Evolutionary conservation across 2,329 filamentous ascomycete species (phyloP).

Genomic region (Aspergillus neotritici): DNA sequence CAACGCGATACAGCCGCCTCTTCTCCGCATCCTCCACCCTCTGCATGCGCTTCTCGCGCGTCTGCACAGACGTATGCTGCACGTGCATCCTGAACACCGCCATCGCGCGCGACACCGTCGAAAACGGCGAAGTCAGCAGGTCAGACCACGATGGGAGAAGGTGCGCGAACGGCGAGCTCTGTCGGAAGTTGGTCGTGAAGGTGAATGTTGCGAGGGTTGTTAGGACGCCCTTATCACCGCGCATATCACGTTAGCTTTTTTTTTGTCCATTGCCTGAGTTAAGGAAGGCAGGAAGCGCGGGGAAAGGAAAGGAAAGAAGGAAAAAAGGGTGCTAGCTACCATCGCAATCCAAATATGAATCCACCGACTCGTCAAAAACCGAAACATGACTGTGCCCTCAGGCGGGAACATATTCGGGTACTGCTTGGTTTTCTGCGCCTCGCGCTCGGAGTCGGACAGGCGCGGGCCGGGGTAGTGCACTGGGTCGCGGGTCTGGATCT

Average conservation of each 20-base stretch:
- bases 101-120: conserved; percentile 59
- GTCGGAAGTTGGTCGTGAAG: conserved; percentile 71
- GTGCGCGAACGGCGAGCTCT: conserved; percentile 71
- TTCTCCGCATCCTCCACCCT: conserved; percentile 83
- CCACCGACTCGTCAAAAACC: conserved; percentile 70
- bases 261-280: too few relatives aligned
- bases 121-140: conserved; percentile 63
- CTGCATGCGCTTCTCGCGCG: conserved; percentile 64
- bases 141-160: conserved; percentile 67
- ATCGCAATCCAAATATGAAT: conserved; percentile 81
- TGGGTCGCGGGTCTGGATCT: conserved; percentile 36
- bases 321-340: conserved; percentile 42
- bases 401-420: conserved; percentile 91
- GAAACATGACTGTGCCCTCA: conserved; percentile 72
- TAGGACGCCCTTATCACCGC: conserved; percentile 58
- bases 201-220: conserved; percentile 64
- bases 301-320: conserved; percentile 8
- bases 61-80: conserved; percentile 62
- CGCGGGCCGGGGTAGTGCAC: conserved; percentile 68
- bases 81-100: conserved; percentile 73
- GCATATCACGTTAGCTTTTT: too few relatives aligned
- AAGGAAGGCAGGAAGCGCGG: too few relatives aligned
- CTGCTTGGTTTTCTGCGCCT: conserved; percentile 60
- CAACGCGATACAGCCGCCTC: conserved; percentile 76
- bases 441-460: conserved; percentile 59